These are phyloP conservation scores for Bromus sterilis DNA, from an alignment of 176 grass and related monocot species.

Conservation along the genomic window DNA sequence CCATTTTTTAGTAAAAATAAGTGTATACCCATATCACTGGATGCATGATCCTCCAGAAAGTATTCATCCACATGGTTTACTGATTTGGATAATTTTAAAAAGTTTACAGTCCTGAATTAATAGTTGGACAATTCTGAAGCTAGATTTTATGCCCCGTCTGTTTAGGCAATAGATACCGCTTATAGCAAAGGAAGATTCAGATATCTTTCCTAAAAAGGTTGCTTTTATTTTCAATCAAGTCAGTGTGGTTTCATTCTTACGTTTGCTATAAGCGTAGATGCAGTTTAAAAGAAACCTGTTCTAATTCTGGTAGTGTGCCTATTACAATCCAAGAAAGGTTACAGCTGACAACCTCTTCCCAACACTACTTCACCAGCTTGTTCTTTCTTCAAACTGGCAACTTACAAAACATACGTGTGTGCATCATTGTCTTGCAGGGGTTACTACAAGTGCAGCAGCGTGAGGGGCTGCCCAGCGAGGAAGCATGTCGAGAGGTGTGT, in stretches of 20 bases:
- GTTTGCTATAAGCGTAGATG: slow-evolving; percentile 6
- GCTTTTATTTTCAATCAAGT: not conserved
- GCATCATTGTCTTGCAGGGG: slow-evolving; percentile 42
- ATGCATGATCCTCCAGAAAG: not conserved
- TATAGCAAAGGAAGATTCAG: not conserved
- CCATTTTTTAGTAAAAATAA: not conserved
- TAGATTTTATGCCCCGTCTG: not conserved
- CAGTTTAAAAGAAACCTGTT: not conserved
- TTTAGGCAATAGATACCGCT: not conserved
- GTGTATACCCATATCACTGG: not conserved
- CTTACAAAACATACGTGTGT: not conserved
- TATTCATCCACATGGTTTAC: not conserved
- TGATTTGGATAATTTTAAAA: not conserved
- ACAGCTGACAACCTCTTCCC: not conserved
- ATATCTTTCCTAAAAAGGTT: not conserved
- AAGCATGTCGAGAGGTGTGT: slow-evolving; percentile 90
- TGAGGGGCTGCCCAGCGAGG: slow-evolving; percentile 82
- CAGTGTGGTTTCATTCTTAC: not conserved
- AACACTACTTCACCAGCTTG: not conserved
- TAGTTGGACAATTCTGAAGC: not conserved
- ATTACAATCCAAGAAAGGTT: slow-evolving; percentile 17
- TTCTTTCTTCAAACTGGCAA: slow-evolving; percentile 9
- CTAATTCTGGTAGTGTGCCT: slow-evolving; percentile 3
- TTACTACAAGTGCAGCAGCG: slow-evolving; percentile 93
- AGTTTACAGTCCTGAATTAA: not conserved